Conservation (phyloP, 2,329 filamentous ascomycete species). For the Paraphaeosphaeria sporulosa region DNA sequence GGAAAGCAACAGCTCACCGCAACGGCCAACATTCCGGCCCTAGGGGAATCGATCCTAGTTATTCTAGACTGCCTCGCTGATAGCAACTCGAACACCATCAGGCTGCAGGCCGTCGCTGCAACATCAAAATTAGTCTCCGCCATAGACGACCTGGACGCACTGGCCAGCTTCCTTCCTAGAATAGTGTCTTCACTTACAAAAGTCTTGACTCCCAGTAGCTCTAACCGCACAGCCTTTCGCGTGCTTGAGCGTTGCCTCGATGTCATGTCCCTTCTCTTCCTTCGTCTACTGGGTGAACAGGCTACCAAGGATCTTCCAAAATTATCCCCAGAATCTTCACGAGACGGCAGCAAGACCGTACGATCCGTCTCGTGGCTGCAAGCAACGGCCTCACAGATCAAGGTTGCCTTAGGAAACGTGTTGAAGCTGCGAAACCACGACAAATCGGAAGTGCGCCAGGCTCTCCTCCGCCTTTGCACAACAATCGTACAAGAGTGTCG, state of each 20-base stretch:
- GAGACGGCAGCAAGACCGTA: conserved; percentile 39
- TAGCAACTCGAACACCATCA: conserved; percentile 71
- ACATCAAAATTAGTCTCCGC: conserved; percentile 68
- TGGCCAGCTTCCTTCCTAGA: conserved; percentile 87
- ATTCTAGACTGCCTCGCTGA: conserved; percentile 77
- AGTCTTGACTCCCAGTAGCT: conserved; percentile 73
- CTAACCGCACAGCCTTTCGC: conserved; percentile 65
- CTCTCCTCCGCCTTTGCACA: conserved; percentile 75
- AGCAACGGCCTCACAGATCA: conserved; percentile 81
- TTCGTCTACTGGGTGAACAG: conserved; percentile 56
- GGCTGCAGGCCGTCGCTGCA: conserved; percentile 72
- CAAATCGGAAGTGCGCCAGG: conserved; percentile 70
- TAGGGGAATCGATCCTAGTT: conserved; percentile 84
- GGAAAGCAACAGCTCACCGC: conserved; percentile 61
- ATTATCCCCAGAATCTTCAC: conserved; percentile 14
- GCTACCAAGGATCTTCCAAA: conserved; percentile 41
- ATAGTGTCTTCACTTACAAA: conserved; percentile 84
- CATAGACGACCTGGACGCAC: conserved; percentile 74
- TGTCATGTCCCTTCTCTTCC: conserved; percentile 60
- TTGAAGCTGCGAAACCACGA: conserved; percentile 77
- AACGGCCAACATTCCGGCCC: conserved; percentile 71
- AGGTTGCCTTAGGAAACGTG: conserved; percentile 79
- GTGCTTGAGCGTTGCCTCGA: conserved; percentile 71
- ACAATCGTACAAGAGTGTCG: conserved; percentile 81
- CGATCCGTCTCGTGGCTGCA: conserved; percentile 73